phyloP scores from a whole-genome alignment of 2,329 filamentous ascomycete species.

The Arthrinium phaeospermum region DNA sequence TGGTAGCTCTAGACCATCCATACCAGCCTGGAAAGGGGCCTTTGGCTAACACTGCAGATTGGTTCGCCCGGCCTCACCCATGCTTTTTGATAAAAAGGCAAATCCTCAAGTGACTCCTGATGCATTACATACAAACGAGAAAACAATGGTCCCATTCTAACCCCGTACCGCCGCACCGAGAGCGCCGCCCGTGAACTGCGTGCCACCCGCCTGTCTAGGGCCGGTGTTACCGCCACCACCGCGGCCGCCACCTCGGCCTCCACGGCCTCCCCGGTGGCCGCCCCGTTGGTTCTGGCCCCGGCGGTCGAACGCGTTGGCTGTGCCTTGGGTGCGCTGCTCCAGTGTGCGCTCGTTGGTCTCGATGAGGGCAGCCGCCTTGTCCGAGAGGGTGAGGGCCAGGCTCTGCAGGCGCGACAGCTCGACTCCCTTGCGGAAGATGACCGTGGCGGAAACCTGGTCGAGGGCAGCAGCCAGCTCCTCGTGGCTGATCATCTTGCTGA shows the following conservation, averaged over 20 bases:
- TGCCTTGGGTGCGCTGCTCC: conserved; percentile 96
- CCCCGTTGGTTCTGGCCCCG: conserved; percentile 77
- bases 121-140: conserved; percentile 34
- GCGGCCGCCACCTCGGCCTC: conserved; percentile 44
- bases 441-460: conserved; percentile 95
- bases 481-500: conserved; percentile 99
- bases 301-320: conserved; percentile 92
- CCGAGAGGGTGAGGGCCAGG: conserved; percentile 88
- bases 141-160: conserved; percentile 44
- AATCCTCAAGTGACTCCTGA: conserved; percentile 25
- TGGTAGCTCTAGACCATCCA: conserved; percentile 19
- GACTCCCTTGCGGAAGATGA: conserved; percentile 99
- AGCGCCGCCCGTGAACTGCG: conserved; percentile 82
- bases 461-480: conserved; percentile 95
- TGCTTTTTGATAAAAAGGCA: conserved; percentile 24
- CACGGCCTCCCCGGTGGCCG: conserved; percentile 57
- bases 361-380: conserved; percentile 95
- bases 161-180: conserved; percentile 71
- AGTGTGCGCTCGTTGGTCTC: conserved; percentile 97
- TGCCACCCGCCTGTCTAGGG: conserved; percentile 73
- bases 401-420: conserved; percentile 96
- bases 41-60: conserved; percentile 18
- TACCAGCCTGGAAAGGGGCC: conserved; percentile 16
- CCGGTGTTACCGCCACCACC: conserved; percentile 54
- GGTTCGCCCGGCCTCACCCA: conserved; percentile 17